Evolutionary conservation across 2,329 filamentous ascomycete genomes (phyloP).

Genomic region (Tolypocladium sp.): DNA sequence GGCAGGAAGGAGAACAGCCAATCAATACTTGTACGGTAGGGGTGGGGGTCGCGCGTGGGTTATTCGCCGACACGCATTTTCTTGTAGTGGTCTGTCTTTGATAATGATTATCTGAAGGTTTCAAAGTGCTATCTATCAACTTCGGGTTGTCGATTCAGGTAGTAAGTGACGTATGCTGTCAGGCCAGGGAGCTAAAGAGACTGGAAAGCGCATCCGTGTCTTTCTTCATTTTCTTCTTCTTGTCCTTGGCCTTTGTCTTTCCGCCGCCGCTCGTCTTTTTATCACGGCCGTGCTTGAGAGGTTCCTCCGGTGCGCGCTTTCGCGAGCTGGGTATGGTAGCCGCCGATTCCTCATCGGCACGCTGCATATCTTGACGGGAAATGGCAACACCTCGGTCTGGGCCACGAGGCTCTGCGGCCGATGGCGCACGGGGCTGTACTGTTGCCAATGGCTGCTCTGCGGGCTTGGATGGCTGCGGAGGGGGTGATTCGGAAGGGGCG

Average conservation of each 20-base stretch:
- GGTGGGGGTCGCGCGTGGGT: constrained; percentile 8
- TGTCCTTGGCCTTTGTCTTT: constrained; percentile 18
- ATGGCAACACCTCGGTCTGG: constrained; percentile 19
- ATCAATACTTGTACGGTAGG: constrained; percentile 14
- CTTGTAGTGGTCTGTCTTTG: background rate
- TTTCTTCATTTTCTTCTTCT: constrained; percentile 46
- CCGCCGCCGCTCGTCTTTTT: constrained; percentile 5
- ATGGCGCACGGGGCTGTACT: background rate
- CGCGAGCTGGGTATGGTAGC: background rate
- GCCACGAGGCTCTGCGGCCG: background rate
- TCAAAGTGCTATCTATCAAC: background rate
- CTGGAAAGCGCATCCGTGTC: constrained; percentile 62
- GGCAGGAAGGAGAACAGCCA: constrained; percentile 15
- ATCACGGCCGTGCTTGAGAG: background rate
- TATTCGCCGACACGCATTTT: background rate
- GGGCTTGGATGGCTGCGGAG: no score
- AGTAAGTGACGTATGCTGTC: background rate
- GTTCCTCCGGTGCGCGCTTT: background rate
- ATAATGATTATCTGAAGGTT: constrained; percentile 12
- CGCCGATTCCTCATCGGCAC: background rate
- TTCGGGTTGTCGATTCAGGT: background rate
- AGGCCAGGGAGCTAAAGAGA: constrained; percentile 52
- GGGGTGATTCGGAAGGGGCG: constrained; percentile 10
- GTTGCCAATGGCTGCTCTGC: background rate
- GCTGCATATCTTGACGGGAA: constrained; percentile 12